phyloP scores from a whole-genome alignment of 306 rosid species.

The Rosa chinensis region DNA sequence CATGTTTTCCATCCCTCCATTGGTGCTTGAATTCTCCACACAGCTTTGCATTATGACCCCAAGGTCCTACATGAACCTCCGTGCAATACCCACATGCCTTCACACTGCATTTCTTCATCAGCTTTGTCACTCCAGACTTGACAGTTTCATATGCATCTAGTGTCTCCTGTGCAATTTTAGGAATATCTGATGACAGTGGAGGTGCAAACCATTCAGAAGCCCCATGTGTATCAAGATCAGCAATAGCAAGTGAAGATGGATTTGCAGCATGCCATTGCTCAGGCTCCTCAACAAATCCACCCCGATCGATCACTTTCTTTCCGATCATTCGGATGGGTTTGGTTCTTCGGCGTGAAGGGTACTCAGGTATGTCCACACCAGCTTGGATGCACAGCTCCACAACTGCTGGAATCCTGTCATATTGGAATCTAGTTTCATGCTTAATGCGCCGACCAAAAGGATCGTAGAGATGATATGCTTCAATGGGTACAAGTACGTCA shows the following conservation, averaged over 20 bases:
- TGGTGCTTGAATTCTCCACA: constrained; percentile 97
- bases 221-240: constrained; percentile 72
- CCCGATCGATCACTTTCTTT: constrained; percentile 69
- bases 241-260: constrained; percentile 38
- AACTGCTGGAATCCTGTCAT: constrained; percentile 89
- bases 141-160: constrained; percentile 66
- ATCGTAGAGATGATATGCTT: constrained; percentile 85
- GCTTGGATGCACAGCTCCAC: constrained; percentile 98
- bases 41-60: constrained; percentile 96
- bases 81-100: constrained; percentile 95
- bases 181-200: constrained; percentile 51
- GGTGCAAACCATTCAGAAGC: constrained; percentile 57
- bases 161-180: constrained; percentile 79
- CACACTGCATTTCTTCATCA: constrained; percentile 87
- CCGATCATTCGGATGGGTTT: constrained; percentile 76
- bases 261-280: constrained; percentile 48
- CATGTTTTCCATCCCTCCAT: constrained; percentile 99
- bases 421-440: constrained; percentile 81
- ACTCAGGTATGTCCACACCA: constrained; percentile 88
- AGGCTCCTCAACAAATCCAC: constrained; percentile 75
- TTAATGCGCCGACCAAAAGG: constrained; percentile 88
- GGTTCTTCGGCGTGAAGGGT: constrained; percentile 91
- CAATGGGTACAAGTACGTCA: constrained; percentile 80
- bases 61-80: constrained; percentile 99
- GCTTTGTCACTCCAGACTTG: constrained; percentile 54